Evolutionary conservation across 2,329 filamentous ascomycete genomes (phyloP).

Genomic region (Phyllosticta paracitricarpa): DNA sequence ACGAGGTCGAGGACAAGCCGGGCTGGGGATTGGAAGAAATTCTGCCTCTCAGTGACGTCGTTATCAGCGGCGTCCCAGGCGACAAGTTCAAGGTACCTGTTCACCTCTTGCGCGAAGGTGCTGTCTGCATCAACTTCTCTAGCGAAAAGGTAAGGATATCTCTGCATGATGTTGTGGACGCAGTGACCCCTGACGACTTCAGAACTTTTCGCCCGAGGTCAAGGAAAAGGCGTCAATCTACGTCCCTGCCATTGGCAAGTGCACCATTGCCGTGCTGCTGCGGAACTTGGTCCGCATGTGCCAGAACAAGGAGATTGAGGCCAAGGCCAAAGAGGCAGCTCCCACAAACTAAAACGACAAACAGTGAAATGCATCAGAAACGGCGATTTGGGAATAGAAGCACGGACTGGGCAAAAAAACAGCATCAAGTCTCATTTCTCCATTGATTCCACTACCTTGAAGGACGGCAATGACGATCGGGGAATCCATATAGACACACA

Average conservation of each 20-base stretch:
- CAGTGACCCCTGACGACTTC: slow-evolving; percentile 5
- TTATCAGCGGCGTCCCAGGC: slow-evolving; percentile 84
- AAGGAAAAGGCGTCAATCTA: slow-evolving; percentile 97
- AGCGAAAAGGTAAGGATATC: slow-evolving; percentile 59
- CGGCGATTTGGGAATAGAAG: neutral
- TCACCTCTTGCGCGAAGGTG: slow-evolving; percentile 73
- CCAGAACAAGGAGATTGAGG: slow-evolving; percentile 30
- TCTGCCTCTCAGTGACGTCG: slow-evolving; percentile 79
- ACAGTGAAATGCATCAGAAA: neutral
- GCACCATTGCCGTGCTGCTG: slow-evolving; percentile 85
- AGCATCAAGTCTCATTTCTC: neutral
- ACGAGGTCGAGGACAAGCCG: slow-evolving; percentile 77
- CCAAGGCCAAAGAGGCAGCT: slow-evolving; percentile 12
- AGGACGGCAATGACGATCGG: slow-evolving; percentile 1
- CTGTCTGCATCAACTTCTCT: slow-evolving; percentile 98
- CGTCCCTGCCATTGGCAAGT: slow-evolving; percentile 93
- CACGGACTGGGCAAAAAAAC: neutral
- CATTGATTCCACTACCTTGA: slow-evolving; percentile 2
- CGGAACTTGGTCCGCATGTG: slow-evolving; percentile 63
- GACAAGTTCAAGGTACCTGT: slow-evolving; percentile 85
- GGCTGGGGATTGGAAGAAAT: slow-evolving; percentile 72
- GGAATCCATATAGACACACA: slow-evolving; percentile 1
- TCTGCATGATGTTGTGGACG: neutral
- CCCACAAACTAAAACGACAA: slow-evolving; percentile 12
- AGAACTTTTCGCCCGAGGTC: slow-evolving; percentile 81